Evolutionary conservation across 2,329 filamentous ascomycete genomes (phyloP), one percentile per base, ranked within the genome.

Genomic region (Dothideomycetes sp.): DNA sequence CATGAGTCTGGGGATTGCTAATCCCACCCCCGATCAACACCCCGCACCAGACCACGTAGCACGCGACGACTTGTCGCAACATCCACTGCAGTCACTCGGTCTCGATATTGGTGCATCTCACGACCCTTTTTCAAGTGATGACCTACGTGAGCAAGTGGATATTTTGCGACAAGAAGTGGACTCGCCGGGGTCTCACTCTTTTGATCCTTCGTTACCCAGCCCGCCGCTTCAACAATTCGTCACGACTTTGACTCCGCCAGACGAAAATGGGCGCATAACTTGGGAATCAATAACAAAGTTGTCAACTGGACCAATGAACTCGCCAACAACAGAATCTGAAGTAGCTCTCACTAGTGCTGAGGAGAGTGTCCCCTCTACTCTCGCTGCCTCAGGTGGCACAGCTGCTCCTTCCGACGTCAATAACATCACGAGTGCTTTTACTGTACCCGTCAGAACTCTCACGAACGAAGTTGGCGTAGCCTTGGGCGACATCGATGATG

Each of bases 1-100:
- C 49, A 64, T 73, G 40, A 56, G 62, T 14, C 59, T 73, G 36
- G 69, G 68, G 24, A 72, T 72, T 42, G 62, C 63, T 38, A 58
- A 61, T 36, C 65, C 68, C 62, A 66, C 55, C 61, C 65, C 45
- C 58, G 66, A 49, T 52, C 58, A 41, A 33, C 8, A 24, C 19
- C 16, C 19, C 38, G 17, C 35, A 18, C 34, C 31, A n/a, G 37
- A 29, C 36, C 31, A 31, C 30, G 37, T 31, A 43, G 38, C 12
- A 34, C 38, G 36, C 37, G 39, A 34, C 34, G 32, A 24, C 33
- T 22, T 36, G 17, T 36, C 38, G 18, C 33, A 32, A 12, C 32
- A 36, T 19, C 38, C 17, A 33, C 12, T 17, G 31, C 17, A 15
- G 40, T 18, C 15, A 34, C 37, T 34, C 19, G 27, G 19, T 19